Base-by-base conservation (phyloP, 129 eudicot genomes). In the Scalesia atractyloides region DNA sequence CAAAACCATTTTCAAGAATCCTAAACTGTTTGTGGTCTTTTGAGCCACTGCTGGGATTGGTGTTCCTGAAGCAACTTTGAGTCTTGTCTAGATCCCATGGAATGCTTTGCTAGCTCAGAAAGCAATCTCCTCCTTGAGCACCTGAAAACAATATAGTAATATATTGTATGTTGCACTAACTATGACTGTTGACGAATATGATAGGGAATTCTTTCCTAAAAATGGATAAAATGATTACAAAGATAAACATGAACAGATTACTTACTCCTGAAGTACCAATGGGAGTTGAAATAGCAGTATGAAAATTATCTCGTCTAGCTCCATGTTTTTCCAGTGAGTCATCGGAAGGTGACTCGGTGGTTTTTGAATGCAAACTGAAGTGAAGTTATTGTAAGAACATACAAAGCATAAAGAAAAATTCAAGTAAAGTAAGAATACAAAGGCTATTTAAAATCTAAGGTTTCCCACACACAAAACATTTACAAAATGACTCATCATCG, bases 91-190 rank as follows among this genome's bases (percentile, higher is more conserved):
- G 83, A 73, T 20, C 91, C 96, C 99, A 95, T 91, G 84, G 88
- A 95, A 36, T 89, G 84, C 84, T 91, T 95, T 62, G 99, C 96
- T 66, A 95, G 84, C 63, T 95, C 96, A 57, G 90, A 97, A 81
- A 48, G 87, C 88, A 71, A 76, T 52, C 43, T 79, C 86, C 46
- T 83, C 96, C 57, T 84, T 80, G 70, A 76, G 66, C 73, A 81
- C 91, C 99, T 90, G 83, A 59, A 58, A 17, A 66, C 70, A 78
- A 64, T 64, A 52, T 37, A 18, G 64, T 24, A 34, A 39, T 47
- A 34, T 36, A 52, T 9, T 34, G 65, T 36, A 39, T 19, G 37
- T 22, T 37, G 36, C n/a, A n/a, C n/a, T n/a, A 68, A 51, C 20
- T 15, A 34, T 9, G 34, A 5, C 64, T 13, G 14, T 19, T 58